Base-by-base conservation (phyloP, 2,329 filamentous ascomycete species). In the Hyphodiscus sp. region DNA sequence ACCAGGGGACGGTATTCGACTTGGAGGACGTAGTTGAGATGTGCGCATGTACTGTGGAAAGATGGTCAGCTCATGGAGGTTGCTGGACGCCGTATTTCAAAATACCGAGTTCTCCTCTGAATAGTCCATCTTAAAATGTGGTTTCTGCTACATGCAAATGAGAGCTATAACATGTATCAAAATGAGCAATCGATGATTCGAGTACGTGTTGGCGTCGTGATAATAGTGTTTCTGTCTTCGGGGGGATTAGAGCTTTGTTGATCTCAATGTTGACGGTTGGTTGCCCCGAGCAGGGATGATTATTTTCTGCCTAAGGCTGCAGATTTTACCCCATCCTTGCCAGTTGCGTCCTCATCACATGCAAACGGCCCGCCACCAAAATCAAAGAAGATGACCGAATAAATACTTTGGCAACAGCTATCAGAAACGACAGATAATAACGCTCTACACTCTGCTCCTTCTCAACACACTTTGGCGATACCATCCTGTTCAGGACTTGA, bases 1-100 rank as follows among this genome's bases (percentile, higher is more conserved):
- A 41, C 51, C 61, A 46, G 66, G 68, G 30, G 65, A 65, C 18
- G 59, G 57, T 16, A 67, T 62, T 44, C 57, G 57, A 50, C 51
- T 60, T 44, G 65, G 63, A 50, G 53, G 62, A 29, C 56, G 63
- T 19, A 64, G 30, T 49, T 65, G 63, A 18, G 66, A 68, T 48
- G 49, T 53, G 48, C 61, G 63, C 54, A 59, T 59, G 54, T 56
- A 59, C 64, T 67, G 48, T 15, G 9, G 49, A 29, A 43, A 18
- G 47, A 20, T 7, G 19, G 30, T 20, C 18, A 18, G 16, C 20
- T 30, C 7, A 41, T 26, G 16, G 29, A 41, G 16, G 23, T 44
- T 49, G 41, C 47, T 49, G 52, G 44, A 30, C n/a, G 38, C 45
- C 2, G 45, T 41, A 30, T 23, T 16, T 41, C n/a, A 23, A 29